These are phyloP conservation scores for Sphenostylis stenocarpa DNA, from an alignment of 306 rosid species.

Conservation along the genomic window DNA sequence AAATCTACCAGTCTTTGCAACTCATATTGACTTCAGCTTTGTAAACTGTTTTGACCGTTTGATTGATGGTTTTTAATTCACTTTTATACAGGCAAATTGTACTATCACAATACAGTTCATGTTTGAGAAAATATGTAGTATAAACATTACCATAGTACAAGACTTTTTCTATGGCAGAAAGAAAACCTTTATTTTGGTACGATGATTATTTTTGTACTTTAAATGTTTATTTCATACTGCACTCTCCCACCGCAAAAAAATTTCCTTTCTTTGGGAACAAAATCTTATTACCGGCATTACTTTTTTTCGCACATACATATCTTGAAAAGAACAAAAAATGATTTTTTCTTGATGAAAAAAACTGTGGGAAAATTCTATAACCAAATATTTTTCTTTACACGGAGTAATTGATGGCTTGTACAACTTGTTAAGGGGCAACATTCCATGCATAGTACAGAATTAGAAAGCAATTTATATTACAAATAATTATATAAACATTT, in stretches of 20 bases:
- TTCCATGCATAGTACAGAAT: neutral
- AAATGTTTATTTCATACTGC: neutral
- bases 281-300: neutral
- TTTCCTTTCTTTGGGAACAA: neutral
- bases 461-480: neutral
- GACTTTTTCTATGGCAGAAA: neutral
- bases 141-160: neutral
- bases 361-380: neutral
- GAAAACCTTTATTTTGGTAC: neutral
- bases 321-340: neutral
- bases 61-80: neutral
- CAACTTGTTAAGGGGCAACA: neutral
- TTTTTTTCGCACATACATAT: neutral
- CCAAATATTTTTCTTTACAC: neutral
- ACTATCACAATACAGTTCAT: neutral
- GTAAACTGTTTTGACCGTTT: constrained; percentile 7
- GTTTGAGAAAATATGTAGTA: neutral
- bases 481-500: neutral
- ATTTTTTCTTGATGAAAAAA: neutral
- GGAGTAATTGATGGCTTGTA: neutral
- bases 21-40: neutral
- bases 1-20: constrained; percentile 47
- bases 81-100: neutral
- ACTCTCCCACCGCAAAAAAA: neutral
- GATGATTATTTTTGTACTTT: neutral